These are phyloP conservation scores for Torulaspora globosa DNA, from an alignment of 1,139 yeast genomes.

Conservation along the genomic window DNA sequence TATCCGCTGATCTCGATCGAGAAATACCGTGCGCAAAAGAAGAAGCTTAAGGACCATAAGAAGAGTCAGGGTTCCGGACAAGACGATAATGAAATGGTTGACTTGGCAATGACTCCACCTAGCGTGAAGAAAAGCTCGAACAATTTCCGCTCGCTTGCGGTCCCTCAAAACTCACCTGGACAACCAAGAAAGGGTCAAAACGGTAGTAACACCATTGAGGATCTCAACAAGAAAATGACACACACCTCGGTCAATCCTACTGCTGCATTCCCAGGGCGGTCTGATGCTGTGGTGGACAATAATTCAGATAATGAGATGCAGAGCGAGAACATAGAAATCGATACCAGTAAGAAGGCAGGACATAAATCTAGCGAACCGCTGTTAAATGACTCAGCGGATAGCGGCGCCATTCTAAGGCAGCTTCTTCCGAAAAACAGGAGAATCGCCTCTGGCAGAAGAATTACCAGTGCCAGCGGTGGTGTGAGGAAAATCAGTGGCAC, in stretches of 20 bases:
- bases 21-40: slow-evolving; percentile 46
- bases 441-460: slow-evolving; percentile 32
- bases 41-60: slow-evolving; percentile 29
- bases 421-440: slow-evolving; percentile 34
- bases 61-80: slow-evolving; percentile 17
- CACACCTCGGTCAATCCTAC: slow-evolving; percentile 6
- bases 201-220: slow-evolving; percentile 36
- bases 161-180: slow-evolving; percentile 92
- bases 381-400: slow-evolving; percentile 12
- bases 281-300: slow-evolving; percentile 17
- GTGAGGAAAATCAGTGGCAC: slow-evolving; percentile 36
- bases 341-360: slow-evolving; percentile 7
- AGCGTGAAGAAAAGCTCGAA: slow-evolving; percentile 20
- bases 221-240: slow-evolving; percentile 21
- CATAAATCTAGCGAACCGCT: slow-evolving; percentile 8
- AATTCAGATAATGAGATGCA: slow-evolving; percentile 29
- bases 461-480: slow-evolving; percentile 35
- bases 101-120: slow-evolving; percentile 33
- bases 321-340: slow-evolving; percentile 12
- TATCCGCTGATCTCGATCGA: slow-evolving; percentile 60
- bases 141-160: slow-evolving; percentile 47
- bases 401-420: slow-evolving; percentile 26
- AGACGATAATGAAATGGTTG: slow-evolving; percentile 24
- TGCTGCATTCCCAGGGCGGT: not conserved
- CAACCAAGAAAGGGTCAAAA: slow-evolving; percentile 79